Percentiles rank a stretch among this genome's conserved stretches.
Evolutionary conservation across 192 early-diverging fungal species (phyloP).

Genomic region (Backusella morwellensis): DNA sequence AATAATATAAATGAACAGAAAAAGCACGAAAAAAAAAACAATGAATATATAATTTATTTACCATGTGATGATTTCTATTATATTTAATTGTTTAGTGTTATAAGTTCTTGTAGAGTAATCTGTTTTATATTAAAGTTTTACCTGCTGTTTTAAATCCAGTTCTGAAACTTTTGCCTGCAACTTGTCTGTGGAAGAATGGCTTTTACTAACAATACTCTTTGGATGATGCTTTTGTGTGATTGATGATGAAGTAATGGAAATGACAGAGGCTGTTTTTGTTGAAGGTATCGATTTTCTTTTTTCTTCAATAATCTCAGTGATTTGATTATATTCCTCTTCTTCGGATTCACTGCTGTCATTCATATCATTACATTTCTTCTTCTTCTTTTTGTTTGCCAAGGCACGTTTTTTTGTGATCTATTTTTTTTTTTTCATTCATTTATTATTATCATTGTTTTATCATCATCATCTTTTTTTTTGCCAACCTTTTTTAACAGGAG

Average conservation of each 20-base stretch:
- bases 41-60: not conserved
- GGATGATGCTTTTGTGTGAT: not conserved
- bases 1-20: not conserved
- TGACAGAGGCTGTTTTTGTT: not conserved
- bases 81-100: not conserved
- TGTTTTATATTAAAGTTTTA: not conserved
- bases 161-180: not conserved
- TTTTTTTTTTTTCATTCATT: not conserved
- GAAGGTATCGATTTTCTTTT: conserved; percentile 8
- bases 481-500: conserved; percentile 26
- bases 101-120: not conserved
- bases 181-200: not conserved
- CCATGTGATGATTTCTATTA: not conserved
- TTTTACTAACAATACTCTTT: not conserved
- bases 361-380: not conserved
- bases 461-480: too few species aligned
- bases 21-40: not conserved
- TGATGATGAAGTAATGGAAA: conserved; percentile 10
- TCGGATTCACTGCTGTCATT: not conserved
- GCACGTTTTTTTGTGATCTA: conserved; percentile 5
- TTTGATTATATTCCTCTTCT: conserved; percentile 2
- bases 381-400: conserved; percentile 1
- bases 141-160: not conserved
- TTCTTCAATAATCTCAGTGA: not conserved
- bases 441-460: not conserved